Evolutionary conservation across 1,139 yeast species (phyloP).

Genomic region (Blastobotrys apis): DNA sequence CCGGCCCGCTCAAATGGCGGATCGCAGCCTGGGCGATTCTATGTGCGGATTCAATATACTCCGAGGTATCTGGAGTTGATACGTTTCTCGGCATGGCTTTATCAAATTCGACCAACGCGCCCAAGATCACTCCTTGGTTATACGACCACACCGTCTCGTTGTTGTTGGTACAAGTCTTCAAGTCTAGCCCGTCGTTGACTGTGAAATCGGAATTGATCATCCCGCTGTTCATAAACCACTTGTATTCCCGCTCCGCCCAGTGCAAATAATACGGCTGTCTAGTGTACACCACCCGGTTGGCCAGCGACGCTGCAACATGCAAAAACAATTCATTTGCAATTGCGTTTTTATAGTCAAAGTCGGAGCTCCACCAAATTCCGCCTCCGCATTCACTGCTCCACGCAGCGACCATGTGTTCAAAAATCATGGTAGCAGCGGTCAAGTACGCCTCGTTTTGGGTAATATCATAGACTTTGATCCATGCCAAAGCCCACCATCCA

Average conservation of each 20-base stretch:
- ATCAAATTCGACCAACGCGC: constrained; percentile 19
- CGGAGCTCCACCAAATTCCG: constrained; percentile 22
- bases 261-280: constrained; percentile 12
- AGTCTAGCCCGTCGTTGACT: constrained; percentile 20
- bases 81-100: constrained; percentile 7
- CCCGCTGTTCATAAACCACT: constrained; percentile 18
- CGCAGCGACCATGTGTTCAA: constrained; percentile 18
- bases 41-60: constrained; percentile 14
- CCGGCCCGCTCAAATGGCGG: constrained; percentile 11
- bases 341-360: constrained; percentile 19
- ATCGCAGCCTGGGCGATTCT: constrained; percentile 18
- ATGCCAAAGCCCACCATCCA: constrained; percentile 25
- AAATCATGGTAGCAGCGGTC: constrained; percentile 17
- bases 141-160: constrained; percentile 19
- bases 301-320: constrained; percentile 16
- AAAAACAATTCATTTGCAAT: constrained; percentile 22
- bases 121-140: constrained; percentile 23
- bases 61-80: constrained; percentile 2
- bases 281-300: constrained; percentile 16
- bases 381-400: constrained; percentile 21
- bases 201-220: constrained; percentile 17
- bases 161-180: constrained; percentile 15
- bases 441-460: constrained; percentile 16
- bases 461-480: constrained; percentile 20
- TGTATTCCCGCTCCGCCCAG: constrained; percentile 20